These are phyloP conservation scores for Podaxis carcinomalis DNA, from an alignment of 768 basidiomycete genomes.

Conservation along the genomic window DNA sequence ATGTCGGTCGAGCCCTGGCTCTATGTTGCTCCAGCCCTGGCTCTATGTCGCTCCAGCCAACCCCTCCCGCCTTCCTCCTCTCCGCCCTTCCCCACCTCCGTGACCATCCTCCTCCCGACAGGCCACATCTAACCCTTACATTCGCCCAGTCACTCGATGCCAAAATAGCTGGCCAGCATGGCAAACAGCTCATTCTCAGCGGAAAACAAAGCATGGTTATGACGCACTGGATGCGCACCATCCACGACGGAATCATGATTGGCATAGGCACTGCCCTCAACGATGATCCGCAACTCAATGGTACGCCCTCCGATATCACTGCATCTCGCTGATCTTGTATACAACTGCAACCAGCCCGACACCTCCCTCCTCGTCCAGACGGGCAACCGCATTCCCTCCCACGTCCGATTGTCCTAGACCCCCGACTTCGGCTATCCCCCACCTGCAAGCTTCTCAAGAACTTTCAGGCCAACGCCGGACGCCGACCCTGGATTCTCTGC, in stretches of 20 bases:
- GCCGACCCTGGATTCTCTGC: slow-evolving; percentile 73
- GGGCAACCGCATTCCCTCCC: slow-evolving; percentile 48
- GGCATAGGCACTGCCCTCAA: slow-evolving; percentile 88
- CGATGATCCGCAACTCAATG: slow-evolving; percentile 93
- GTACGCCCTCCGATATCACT: slow-evolving; percentile 35
- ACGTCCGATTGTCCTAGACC: slow-evolving; percentile 81
- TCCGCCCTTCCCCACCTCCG: slow-evolving; percentile 20
- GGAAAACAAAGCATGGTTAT: slow-evolving; percentile 85
- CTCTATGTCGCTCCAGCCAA: neutral
- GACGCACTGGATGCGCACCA: slow-evolving; percentile 93
- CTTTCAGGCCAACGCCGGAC: slow-evolving; percentile 50
- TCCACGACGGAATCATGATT: slow-evolving; percentile 91
- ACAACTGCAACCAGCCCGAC: slow-evolving; percentile 38
- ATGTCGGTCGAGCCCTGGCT: no score
- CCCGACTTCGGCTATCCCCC: slow-evolving; percentile 58
- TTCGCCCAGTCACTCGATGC: slow-evolving; percentile 87
- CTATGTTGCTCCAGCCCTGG: neutral
- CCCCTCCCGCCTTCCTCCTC: slow-evolving; percentile 15
- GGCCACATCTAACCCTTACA: slow-evolving; percentile 73
- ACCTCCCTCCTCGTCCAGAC: slow-evolving; percentile 44
- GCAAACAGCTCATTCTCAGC: slow-evolving; percentile 77
- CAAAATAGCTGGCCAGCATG: slow-evolving; percentile 74
- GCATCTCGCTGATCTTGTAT: neutral
- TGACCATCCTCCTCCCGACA: slow-evolving; percentile 14
- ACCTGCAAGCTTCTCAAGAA: slow-evolving; percentile 71